phyloP scores from a whole-genome alignment of 805 yeast species.

The Pichia paraexigua region DNA sequence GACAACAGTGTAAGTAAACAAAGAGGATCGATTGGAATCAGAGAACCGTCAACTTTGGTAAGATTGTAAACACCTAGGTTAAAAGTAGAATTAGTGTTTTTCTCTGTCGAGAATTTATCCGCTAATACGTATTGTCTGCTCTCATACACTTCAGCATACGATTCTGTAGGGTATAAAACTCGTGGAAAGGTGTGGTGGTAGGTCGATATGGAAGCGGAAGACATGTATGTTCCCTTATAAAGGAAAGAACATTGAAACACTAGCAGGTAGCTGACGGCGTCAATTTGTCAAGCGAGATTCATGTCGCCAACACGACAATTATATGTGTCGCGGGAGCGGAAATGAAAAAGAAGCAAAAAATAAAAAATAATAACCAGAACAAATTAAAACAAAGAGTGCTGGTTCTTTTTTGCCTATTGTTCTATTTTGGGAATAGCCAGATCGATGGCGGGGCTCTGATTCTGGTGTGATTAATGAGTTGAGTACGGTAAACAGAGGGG shows the following conservation, averaged over 20 bases:
- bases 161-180: constrained; percentile 1
- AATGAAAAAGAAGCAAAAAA: no score
- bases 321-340: background rate
- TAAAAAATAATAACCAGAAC: no score
- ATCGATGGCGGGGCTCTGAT: no score
- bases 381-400: background rate
- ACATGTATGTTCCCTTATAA: background rate
- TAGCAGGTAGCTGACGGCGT: no score
- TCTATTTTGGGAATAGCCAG: no score
- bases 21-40: background rate
- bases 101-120: background rate
- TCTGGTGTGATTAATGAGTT: no score
- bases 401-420: no score
- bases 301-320: background rate
- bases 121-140: constrained; percentile 1
- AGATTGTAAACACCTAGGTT: constrained; percentile 49
- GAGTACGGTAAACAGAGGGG: no score
- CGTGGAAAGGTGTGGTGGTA: constrained; percentile 4
- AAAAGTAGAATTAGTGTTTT: constrained; percentile 25
- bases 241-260: no score
- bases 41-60: background rate
- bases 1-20: background rate
- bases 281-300: background rate
- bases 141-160: background rate
- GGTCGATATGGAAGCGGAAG: background rate